Conservation (phyloP, 2,329 filamentous ascomycete genomes). For the Pyrenophora seminiperda region DNA sequence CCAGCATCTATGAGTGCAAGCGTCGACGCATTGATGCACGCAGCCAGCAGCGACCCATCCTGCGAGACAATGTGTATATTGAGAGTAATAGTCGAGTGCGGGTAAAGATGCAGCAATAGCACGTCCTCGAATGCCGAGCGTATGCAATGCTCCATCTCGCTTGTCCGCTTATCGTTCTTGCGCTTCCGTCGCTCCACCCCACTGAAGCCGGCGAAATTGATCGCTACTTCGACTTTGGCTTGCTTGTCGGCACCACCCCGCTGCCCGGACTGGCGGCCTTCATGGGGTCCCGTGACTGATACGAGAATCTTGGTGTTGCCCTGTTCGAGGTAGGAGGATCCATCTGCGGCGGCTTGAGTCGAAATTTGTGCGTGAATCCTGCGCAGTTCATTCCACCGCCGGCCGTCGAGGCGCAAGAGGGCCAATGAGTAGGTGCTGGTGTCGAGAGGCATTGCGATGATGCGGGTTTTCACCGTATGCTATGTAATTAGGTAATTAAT, state of each 20-base stretch:
- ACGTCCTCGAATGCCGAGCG: slow-evolving; percentile 75
- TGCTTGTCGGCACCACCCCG: slow-evolving; percentile 55
- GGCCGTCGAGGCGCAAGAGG: slow-evolving; percentile 69
- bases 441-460: slow-evolving; percentile 79
- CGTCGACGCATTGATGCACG: slow-evolving; percentile 87
- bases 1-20: slow-evolving; percentile 93
- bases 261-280: slow-evolving; percentile 62
- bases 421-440: slow-evolving; percentile 89
- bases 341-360: slow-evolving; percentile 90
- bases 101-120: slow-evolving; percentile 85
- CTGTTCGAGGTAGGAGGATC: slow-evolving; percentile 92
- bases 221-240: slow-evolving; percentile 77
- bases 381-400: slow-evolving; percentile 96
- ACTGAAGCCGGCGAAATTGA: slow-evolving; percentile 86
- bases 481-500: background rate
- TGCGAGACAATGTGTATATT: slow-evolving; percentile 86
- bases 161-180: slow-evolving; percentile 70
- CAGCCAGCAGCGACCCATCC: slow-evolving; percentile 87
- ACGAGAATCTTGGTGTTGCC: slow-evolving; percentile 98
- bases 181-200: slow-evolving; percentile 82
- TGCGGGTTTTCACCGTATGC: background rate
- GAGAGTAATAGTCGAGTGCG: slow-evolving; percentile 81
- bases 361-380: slow-evolving; percentile 86
- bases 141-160: slow-evolving; percentile 81
- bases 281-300: slow-evolving; percentile 83